phyloP scores from a whole-genome alignment of 805 yeast species.

The Schizosaccharomyces octosporus region DNA sequence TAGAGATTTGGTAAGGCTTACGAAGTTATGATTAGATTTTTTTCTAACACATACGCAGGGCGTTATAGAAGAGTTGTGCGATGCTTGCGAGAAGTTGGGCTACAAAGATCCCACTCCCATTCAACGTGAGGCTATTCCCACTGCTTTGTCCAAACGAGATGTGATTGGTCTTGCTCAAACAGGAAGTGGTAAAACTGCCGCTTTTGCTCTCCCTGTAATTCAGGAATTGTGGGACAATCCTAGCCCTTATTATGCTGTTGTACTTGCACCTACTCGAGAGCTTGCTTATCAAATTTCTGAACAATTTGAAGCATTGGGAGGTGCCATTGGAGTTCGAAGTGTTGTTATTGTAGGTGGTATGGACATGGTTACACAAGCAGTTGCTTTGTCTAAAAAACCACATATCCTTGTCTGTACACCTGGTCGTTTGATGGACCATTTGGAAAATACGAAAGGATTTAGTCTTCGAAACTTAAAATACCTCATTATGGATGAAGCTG shows the following conservation, averaged over 20 bases:
- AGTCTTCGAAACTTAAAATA: conserved; percentile 59
- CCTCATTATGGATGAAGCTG: conserved; percentile 94
- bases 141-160: conserved; percentile 73
- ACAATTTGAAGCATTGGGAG: conserved; percentile 82
- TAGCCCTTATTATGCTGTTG: conserved; percentile 67
- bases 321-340: conserved; percentile 74
- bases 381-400: conserved; percentile 81
- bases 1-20: conserved; percentile 3
- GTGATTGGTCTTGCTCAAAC: conserved; percentile 92
- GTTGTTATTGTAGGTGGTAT: conserved; percentile 89
- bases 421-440: conserved; percentile 67
- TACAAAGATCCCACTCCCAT: conserved; percentile 77
- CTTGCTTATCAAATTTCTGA: conserved; percentile 46
- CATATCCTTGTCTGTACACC: conserved; percentile 92
- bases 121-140: conserved; percentile 75
- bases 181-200: conserved; percentile 96
- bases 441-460: conserved; percentile 86
- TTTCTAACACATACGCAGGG: conserved; percentile 11
- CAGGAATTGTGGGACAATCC: conserved; percentile 81
- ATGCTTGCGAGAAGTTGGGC: conserved; percentile 52
- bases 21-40: background rate
- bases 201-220: conserved; percentile 85
- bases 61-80: conserved; percentile 52
- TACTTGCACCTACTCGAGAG: conserved; percentile 50
- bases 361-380: conserved; percentile 94